A percentile compares a stretch with the other conserved stretches of the same genome.
Evolutionary conservation across 495 filamentous ascomycete genomes (phyloP).

Genomic region (Daldinia childiae): DNA sequence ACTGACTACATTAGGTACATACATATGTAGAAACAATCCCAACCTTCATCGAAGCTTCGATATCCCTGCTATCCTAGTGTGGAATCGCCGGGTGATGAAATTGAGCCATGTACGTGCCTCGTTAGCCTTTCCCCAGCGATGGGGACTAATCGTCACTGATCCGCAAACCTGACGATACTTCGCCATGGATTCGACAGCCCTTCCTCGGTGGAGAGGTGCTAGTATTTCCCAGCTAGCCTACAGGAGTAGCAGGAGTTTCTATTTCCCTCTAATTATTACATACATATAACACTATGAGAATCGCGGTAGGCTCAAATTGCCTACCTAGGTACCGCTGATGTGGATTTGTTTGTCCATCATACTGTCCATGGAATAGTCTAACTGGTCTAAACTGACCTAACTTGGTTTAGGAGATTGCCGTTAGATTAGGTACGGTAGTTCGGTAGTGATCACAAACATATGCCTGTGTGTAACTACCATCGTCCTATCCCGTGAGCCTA

Average conservation of each 20-base stretch:
- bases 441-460: constrained; percentile 30
- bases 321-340: constrained; percentile 10
- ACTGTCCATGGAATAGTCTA: constrained; percentile 1
- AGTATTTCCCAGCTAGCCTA: not conserved
- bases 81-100: constrained; percentile 13
- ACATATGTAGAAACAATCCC: constrained; percentile 3
- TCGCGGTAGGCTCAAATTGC: not conserved
- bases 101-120: constrained; percentile 11
- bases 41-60: constrained; percentile 8
- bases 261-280: not conserved
- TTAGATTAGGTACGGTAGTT: constrained; percentile 28
- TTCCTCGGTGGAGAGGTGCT: constrained; percentile 9
- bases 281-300: not conserved
- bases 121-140: constrained; percentile 13
- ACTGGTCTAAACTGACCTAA: not conserved
- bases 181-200: not conserved
- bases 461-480: constrained; percentile 27
- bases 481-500: constrained; percentile 30
- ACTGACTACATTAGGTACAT: too few species aligned
- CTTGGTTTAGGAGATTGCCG: constrained; percentile 21
- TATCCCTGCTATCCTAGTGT: constrained; percentile 5
- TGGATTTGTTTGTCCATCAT: constrained; percentile 13
- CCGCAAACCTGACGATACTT: constrained; percentile 24
- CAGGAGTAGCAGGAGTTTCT: not conserved
- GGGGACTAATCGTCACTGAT: constrained; percentile 35